A percentile compares a stretch with the other conserved stretches of the same genome.
phyloP scores from a whole-genome alignment of 73 alveolate species.

The Paramecium octaurelia region DNA sequence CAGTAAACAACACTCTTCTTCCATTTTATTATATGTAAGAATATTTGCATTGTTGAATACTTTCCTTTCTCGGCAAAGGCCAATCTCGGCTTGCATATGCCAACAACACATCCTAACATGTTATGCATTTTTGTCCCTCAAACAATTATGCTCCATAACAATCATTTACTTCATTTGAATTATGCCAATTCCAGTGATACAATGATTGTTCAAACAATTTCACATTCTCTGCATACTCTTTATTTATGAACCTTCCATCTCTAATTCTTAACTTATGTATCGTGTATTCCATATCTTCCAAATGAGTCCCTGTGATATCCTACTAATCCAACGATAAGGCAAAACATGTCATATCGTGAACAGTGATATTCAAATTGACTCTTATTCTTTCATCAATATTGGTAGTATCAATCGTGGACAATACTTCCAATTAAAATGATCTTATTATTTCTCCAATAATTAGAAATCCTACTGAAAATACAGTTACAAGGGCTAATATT shows the following conservation, averaged over 20 bases:
- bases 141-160: slow-evolving; percentile 41
- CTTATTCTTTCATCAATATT: slow-evolving; percentile 30
- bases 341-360: neutral
- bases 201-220: neutral
- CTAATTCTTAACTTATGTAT: slow-evolving; percentile 14
- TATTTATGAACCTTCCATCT: neutral
- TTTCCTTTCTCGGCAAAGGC: neutral
- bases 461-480: neutral
- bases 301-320: slow-evolving; percentile 35
- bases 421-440: neutral
- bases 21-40: neutral
- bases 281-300: slow-evolving; percentile 35
- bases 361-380: neutral
- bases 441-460: neutral
- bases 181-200: neutral
- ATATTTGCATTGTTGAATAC: slow-evolving; percentile 14
- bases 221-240: neutral
- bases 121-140: neutral
- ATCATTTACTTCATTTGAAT: neutral
- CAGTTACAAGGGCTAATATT: neutral
- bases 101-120: slow-evolving; percentile 39
- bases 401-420: neutral
- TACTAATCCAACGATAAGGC: slow-evolving; percentile 15
- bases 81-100: slow-evolving; percentile 35
- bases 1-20: slow-evolving; percentile 1